Base-by-base conservation (phyloP, 2,329 filamentous ascomycete genomes). In the Xylaria sp. region DNA sequence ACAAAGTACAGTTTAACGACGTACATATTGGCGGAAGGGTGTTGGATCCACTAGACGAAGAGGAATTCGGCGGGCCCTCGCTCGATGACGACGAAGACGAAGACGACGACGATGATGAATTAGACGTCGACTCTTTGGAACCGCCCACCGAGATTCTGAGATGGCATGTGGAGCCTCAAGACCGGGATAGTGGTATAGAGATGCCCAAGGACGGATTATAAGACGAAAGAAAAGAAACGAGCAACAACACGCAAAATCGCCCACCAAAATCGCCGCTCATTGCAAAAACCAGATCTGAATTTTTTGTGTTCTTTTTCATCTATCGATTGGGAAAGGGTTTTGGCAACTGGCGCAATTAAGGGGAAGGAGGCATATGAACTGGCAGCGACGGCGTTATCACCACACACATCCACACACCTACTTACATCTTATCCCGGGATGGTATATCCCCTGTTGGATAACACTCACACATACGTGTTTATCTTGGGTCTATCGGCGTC, bases 11-110 rank as follows among this genome's bases (percentile, higher is more conserved):
- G 35, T 83, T 89, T 7, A 90, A 86, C 65, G 93, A 97, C 69
- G 81, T 96, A 39, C 84, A 90, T 67, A 77, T 97, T 2, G 91
- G 92, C 10, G 92, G 92, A 0, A 83, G 91, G 19, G 89, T 96
- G 1, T 79, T 97, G 2, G 80, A 83, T 8, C 78, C 80, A 0
- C 80, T 82, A 0, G 89, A 93, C 4, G 77, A 81, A 9, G 73
- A 70, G 6, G 71, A 70, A 74, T 13, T 70, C 71, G 5, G 70
- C 69, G 19, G 63, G n/a, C 13, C 55, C 3, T 10, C 42, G 16
- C 47, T 66, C 19, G 62, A 66, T 10, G 67, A 71, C n/a, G 68
- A 71, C 44, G 42, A 65, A 58, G 46, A 65, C 65, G 23, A 30
- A 30, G 23, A 30, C 23, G 23, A 30, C 23, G 23, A 30, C 5